phyloP scores from a whole-genome alignment of 352 stramenopile species.

The Pythium phragmitis region DNA sequence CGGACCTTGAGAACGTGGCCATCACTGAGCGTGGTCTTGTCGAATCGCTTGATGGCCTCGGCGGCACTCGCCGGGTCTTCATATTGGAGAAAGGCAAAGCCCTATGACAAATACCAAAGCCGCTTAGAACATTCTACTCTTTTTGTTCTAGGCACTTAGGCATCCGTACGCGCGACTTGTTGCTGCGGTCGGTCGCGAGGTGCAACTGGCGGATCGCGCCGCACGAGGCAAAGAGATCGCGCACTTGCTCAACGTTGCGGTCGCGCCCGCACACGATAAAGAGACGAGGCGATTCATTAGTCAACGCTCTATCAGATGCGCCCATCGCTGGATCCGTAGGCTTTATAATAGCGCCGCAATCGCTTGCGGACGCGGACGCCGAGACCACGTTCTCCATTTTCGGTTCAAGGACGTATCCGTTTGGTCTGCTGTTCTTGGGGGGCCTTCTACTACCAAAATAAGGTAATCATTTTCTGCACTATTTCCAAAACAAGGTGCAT shows the following conservation, averaged over 20 bases:
- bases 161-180: slow-evolving; percentile 60
- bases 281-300: slow-evolving; percentile 31
- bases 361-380: neutral
- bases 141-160: neutral
- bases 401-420: neutral
- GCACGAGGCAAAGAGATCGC: slow-evolving; percentile 53
- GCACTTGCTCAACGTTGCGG: slow-evolving; percentile 63
- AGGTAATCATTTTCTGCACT: neutral
- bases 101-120: slow-evolving; percentile 23
- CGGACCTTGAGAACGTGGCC: slow-evolving; percentile 73
- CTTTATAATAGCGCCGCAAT: neutral
- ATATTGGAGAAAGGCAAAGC: slow-evolving; percentile 81
- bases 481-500: neutral
- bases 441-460: neutral
- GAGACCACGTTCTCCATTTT: neutral
- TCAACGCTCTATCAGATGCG: neutral
- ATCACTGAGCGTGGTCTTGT: slow-evolving; percentile 59
- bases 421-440: neutral
- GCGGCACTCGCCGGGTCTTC: slow-evolving; percentile 44
- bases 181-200: slow-evolving; percentile 70
- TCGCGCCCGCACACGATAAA: slow-evolving; percentile 76
- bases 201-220: slow-evolving; percentile 67
- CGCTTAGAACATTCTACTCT: neutral
- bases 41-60: slow-evolving; percentile 59
- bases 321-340: neutral